phyloP scores from a whole-genome alignment of 2,329 filamentous ascomycete genomes.

The Fusarium agapanthi region DNA sequence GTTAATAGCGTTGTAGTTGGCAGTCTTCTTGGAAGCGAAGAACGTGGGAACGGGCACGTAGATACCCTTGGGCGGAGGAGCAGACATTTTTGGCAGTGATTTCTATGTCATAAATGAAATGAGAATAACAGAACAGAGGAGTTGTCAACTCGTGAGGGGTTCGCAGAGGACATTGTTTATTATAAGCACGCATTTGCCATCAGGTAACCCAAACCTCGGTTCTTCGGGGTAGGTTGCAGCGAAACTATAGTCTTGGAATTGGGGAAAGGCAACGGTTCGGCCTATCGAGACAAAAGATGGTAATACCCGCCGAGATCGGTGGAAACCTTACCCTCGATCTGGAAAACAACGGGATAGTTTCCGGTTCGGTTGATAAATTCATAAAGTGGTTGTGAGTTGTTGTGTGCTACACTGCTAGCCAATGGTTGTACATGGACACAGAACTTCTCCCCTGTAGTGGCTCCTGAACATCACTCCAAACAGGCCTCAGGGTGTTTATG shows the following conservation, averaged over 20 bases:
- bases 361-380: background rate
- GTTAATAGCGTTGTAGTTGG: slow-evolving; percentile 55
- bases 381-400: background rate
- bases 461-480: background rate
- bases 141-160: slow-evolving; percentile 15
- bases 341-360: background rate
- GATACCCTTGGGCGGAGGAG: slow-evolving; percentile 61
- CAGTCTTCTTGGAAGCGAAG: slow-evolving; percentile 58
- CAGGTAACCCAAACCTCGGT: slow-evolving; percentile 27
- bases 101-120: background rate
- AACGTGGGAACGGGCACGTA: slow-evolving; percentile 72
- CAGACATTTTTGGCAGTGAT: slow-evolving; percentile 29
- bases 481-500: background rate
- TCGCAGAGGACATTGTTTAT: slow-evolving; percentile 20
- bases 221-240: slow-evolving; percentile 37
- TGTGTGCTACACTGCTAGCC: background rate
- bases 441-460: background rate
- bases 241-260: slow-evolving; percentile 25
- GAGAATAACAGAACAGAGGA: background rate
- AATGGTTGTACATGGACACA: background rate
- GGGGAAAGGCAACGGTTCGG: background rate
- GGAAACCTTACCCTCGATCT: slow-evolving; percentile 11
- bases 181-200: slow-evolving; percentile 28
- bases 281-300: slow-evolving; percentile 15
- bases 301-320: slow-evolving; percentile 8